These are phyloP conservation scores for Extremus antarcticus DNA, from an alignment of 495 filamentous ascomycete species.

Conservation along the genomic window DNA sequence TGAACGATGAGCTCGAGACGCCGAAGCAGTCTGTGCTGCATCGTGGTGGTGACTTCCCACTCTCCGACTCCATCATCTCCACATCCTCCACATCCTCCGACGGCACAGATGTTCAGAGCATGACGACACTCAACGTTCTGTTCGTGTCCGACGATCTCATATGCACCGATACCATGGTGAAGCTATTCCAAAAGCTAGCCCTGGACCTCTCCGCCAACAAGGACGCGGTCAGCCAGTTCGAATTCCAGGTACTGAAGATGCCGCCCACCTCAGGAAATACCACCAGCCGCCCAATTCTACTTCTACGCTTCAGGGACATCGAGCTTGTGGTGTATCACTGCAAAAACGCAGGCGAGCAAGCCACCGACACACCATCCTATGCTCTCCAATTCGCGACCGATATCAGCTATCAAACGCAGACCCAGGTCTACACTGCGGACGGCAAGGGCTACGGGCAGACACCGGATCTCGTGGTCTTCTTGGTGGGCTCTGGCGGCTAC, in stretches of 20 bases:
- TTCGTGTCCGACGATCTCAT: background rate
- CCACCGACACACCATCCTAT: background rate
- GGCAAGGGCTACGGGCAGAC: background rate
- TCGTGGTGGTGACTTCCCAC: background rate
- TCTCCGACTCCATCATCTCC: background rate
- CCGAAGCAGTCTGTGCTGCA: slow-evolving; percentile 9
- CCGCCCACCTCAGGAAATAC: background rate
- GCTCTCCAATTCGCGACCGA: background rate
- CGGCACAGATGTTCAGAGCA: too few species aligned
- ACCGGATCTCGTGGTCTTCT: background rate
- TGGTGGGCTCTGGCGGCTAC: background rate
- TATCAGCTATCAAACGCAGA: background rate
- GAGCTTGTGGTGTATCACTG: background rate
- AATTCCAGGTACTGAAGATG: background rate
- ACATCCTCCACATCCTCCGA: background rate
- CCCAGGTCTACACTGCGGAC: background rate
- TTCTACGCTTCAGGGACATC: background rate
- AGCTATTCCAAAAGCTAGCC: background rate
- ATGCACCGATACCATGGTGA: background rate
- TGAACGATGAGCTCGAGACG: slow-evolving; percentile 14
- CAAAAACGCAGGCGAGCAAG: background rate
- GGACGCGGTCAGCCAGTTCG: background rate
- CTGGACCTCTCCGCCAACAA: background rate
- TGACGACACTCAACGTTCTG: background rate
- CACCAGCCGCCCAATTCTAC: background rate